These are phyloP conservation scores for Perkinsela sp. DNA, from an alignment of 208 protist genomes.

Conservation along the genomic window DNA sequence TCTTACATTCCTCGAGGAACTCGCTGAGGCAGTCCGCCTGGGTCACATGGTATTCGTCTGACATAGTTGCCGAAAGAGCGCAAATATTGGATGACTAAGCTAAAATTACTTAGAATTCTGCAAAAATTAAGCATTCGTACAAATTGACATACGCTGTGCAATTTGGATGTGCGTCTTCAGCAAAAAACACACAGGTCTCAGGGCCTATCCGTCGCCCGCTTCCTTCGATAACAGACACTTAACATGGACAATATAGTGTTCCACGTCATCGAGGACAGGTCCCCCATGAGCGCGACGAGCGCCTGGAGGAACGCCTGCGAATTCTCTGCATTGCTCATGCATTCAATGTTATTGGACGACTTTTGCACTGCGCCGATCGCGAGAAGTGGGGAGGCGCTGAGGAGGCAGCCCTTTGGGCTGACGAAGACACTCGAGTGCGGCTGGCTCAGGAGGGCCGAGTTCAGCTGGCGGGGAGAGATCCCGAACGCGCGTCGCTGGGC, in stretches of 20 bases:
- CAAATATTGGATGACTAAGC: too few species aligned
- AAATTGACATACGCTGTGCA: too few species aligned
- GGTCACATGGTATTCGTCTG: too few species aligned
- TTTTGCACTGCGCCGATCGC: not conserved
- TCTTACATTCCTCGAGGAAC: too few species aligned
- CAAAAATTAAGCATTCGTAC: too few species aligned
- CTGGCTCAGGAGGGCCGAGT: not conserved
- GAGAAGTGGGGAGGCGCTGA: not conserved
- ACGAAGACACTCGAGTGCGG: not conserved
- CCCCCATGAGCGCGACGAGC: not conserved
- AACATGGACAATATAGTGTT: constrained; percentile 1
- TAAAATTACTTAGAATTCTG: too few species aligned
- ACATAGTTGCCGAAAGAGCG: too few species aligned
- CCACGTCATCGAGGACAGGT: not conserved
- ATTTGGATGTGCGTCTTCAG: too few species aligned
- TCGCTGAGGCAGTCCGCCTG: too few species aligned
- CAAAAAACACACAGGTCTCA: too few species aligned
- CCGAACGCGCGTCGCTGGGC: not conserved
- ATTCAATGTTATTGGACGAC: not conserved
- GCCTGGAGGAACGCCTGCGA: not conserved
- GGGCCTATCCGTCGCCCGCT: too few species aligned
- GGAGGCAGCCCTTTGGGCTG: not conserved
- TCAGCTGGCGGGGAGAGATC: not conserved
- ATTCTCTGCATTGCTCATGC: not conserved
- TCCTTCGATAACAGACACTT: not conserved